Percentiles rank a stretch among this genome's conserved stretches.
Conservation (phyloP, 495 filamentous ascomycete genomes). For the Penicillium psychrofluorescens region DNA sequence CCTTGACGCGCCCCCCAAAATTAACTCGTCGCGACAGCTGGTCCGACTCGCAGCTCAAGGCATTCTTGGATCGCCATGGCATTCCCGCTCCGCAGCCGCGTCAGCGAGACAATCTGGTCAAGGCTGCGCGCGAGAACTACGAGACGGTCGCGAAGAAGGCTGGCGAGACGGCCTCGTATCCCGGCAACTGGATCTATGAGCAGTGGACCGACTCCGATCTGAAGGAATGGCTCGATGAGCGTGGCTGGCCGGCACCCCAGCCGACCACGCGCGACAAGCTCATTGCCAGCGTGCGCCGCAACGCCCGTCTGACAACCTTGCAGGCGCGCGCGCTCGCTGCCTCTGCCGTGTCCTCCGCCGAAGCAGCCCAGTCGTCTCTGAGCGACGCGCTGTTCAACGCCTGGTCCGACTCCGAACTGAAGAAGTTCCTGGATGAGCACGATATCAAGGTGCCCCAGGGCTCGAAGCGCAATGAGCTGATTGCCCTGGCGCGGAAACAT, state of each 20-base stretch:
- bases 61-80: slow-evolving; percentile 81
- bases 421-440: slow-evolving; percentile 72
- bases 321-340: slow-evolving; percentile 51
- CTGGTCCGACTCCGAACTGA: slow-evolving; percentile 78
- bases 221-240: slow-evolving; percentile 81
- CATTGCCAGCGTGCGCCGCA: slow-evolving; percentile 82
- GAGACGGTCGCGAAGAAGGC: slow-evolving; percentile 74
- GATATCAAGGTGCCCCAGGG: slow-evolving; percentile 81
- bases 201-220: slow-evolving; percentile 75
- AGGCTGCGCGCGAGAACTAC: slow-evolving; percentile 73
- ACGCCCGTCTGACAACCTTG: slow-evolving; percentile 71
- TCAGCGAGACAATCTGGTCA: slow-evolving; percentile 74
- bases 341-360: slow-evolving; percentile 58
- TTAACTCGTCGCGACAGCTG: slow-evolving; percentile 49
- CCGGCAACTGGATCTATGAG: slow-evolving; percentile 93
- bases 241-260: slow-evolving; percentile 83
- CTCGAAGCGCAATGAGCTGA: slow-evolving; percentile 78
- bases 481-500: slow-evolving; percentile 87
- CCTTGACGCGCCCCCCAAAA: no score
- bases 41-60: slow-evolving; percentile 81
- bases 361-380: slow-evolving; percentile 60
- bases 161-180: slow-evolving; percentile 74
- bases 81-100: slow-evolving; percentile 77
- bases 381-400: slow-evolving; percentile 79
- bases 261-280: slow-evolving; percentile 80